Conservation (phyloP, 2,329 filamentous ascomycete species). For the Nannizziopsis arthrosporioides region DNA sequence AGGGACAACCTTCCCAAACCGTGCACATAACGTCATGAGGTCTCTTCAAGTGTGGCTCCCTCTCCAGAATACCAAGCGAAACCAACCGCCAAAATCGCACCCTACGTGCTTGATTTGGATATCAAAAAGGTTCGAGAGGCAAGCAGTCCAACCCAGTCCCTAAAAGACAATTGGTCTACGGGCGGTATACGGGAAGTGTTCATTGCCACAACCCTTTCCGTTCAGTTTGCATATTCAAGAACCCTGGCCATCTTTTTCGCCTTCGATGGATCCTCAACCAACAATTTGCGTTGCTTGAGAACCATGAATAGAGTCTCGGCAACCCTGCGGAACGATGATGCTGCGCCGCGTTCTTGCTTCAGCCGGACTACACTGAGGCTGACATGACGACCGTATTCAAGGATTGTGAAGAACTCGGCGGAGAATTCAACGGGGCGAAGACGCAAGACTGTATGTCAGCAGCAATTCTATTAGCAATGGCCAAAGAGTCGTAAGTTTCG, state of each 20-base stretch:
- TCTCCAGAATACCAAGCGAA: too few relatives aligned
- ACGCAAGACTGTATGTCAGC: constrained; percentile 48
- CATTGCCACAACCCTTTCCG: constrained; percentile 13
- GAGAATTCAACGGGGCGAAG: constrained; percentile 84
- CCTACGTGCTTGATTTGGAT: too few relatives aligned
- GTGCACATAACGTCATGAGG: too few relatives aligned
- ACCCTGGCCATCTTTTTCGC: constrained; percentile 53
- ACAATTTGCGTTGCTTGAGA: constrained; percentile 51
- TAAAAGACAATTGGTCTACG: too few relatives aligned
- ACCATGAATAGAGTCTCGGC: constrained; percentile 63
- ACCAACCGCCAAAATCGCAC: too few relatives aligned
- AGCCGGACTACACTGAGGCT: constrained; percentile 72
- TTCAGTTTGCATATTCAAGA: constrained; percentile 13
- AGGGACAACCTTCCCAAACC: too few relatives aligned
- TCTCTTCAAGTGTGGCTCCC: too few relatives aligned
- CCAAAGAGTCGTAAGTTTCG: background rate
- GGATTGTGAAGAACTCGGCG: constrained; percentile 75
- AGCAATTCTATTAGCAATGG: background rate
- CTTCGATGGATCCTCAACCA: constrained; percentile 57
- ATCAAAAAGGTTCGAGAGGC: background rate
- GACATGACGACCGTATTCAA: constrained; percentile 68
- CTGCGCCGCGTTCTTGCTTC: constrained; percentile 82
- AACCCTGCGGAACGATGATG: constrained; percentile 75
- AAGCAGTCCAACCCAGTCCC: background rate
- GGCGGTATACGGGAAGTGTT: background rate